Conservation (phyloP, 371 early-diverging fungal genomes). For the Mortierella polycephala region DNA sequence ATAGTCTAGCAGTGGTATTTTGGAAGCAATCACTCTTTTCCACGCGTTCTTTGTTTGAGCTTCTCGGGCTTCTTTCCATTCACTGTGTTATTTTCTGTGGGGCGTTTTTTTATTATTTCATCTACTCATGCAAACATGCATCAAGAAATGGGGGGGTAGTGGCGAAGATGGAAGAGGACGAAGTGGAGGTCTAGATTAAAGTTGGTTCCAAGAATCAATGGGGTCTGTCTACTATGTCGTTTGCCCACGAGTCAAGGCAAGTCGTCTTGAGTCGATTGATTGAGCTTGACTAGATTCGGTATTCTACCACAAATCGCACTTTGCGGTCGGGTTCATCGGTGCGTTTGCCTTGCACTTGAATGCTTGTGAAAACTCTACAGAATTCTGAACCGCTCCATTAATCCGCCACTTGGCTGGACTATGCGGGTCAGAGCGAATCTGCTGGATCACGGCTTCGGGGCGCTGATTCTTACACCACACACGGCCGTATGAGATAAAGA, state of each 20-base stretch:
- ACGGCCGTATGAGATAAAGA: conserved; percentile 65
- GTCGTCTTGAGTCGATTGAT: too few species aligned
- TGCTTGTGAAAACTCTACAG: conserved; percentile 67
- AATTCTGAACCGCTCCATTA: conserved; percentile 72
- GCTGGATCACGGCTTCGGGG: conserved; percentile 53
- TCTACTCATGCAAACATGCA: too few species aligned
- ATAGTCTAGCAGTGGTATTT: too few species aligned
- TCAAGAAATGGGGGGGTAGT: not conserved
- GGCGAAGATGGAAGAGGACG: not conserved
- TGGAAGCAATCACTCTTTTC: too few species aligned
- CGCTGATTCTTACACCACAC: conserved; percentile 63
- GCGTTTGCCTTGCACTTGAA: conserved; percentile 67
- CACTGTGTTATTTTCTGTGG: too few species aligned
- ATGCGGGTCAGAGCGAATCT: conserved; percentile 63
- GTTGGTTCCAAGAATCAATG: too few species aligned
- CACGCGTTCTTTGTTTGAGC: too few species aligned
- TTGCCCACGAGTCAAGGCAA: too few species aligned
- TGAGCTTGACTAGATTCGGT: not conserved
- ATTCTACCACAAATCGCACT: not conserved
- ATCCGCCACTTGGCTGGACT: conserved; percentile 67
- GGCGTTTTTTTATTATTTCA: too few species aligned
- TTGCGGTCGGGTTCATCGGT: conserved; percentile 58
- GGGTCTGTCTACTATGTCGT: too few species aligned
- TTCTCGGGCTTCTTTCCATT: too few species aligned
- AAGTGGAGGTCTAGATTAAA: not conserved